Percentiles rank a stretch among this genome's conserved stretches.
Evolutionary conservation across 2,329 filamentous ascomycete species (phyloP).

Genomic region (Hypoxylon sp.): DNA sequence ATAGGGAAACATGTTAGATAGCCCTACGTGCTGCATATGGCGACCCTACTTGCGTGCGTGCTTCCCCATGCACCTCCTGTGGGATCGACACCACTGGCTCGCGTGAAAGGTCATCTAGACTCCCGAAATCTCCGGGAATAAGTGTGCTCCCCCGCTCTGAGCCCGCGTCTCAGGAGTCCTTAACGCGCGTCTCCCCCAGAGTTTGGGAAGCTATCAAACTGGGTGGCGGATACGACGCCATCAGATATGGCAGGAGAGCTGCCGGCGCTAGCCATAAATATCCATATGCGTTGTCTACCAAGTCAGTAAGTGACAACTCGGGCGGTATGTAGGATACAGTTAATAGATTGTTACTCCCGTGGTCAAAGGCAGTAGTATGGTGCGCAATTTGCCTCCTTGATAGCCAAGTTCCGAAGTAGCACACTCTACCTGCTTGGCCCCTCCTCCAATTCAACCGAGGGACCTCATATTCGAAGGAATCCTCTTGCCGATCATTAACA

Average conservation of each 20-base stretch:
- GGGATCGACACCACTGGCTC: slow-evolving; percentile 39
- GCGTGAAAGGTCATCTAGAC: slow-evolving; percentile 34
- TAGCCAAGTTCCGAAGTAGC: background rate
- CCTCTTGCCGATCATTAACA: slow-evolving; percentile 39
- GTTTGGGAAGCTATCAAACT: slow-evolving; percentile 7
- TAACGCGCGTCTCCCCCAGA: slow-evolving; percentile 40
- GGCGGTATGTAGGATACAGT: slow-evolving; percentile 9
- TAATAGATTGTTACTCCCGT: background rate
- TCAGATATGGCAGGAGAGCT: slow-evolving; percentile 16
- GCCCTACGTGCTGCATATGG: slow-evolving; percentile 43
- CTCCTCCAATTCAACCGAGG: slow-evolving; percentile 25
- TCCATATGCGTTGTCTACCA: slow-evolving; percentile 9
- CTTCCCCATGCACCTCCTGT: slow-evolving; percentile 35
- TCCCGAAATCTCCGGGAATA: slow-evolving; percentile 37
- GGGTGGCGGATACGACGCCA: slow-evolving; percentile 9
- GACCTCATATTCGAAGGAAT: slow-evolving; percentile 23
- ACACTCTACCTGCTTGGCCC: slow-evolving; percentile 4
- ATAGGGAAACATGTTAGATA: slow-evolving; percentile 39
- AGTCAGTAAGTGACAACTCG: slow-evolving; percentile 9
- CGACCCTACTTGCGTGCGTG: slow-evolving; percentile 32
- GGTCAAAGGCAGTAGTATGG: slow-evolving; percentile 17
- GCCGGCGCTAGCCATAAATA: slow-evolving; percentile 20
- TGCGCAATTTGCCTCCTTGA: slow-evolving; percentile 16
- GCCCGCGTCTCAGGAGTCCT: slow-evolving; percentile 24
- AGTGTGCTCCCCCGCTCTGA: slow-evolving; percentile 30